phyloP scores from a whole-genome alignment of 495 filamentous ascomycete species.

The Talaromyces trachyspermus region DNA sequence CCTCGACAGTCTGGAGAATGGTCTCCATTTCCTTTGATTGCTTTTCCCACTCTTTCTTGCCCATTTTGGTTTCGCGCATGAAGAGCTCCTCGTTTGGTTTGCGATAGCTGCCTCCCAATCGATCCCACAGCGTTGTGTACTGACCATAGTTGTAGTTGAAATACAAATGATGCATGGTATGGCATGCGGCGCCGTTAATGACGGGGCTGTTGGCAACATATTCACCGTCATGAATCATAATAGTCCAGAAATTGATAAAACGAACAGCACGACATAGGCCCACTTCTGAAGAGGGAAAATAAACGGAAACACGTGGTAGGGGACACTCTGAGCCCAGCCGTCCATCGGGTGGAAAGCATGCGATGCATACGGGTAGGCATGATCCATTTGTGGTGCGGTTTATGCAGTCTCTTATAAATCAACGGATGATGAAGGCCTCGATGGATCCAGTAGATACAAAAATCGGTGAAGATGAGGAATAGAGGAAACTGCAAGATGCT shows the following conservation, averaged over 20 bases:
- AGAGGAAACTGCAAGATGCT: constrained; percentile 82
- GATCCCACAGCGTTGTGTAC: constrained; percentile 93
- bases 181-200: constrained; percentile 93
- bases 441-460: constrained; percentile 92
- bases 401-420: constrained; percentile 86
- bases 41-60: constrained; percentile 67
- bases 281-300: constrained; percentile 89
- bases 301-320: constrained; percentile 92
- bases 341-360: constrained; percentile 95
- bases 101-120: constrained; percentile 81
- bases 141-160: constrained; percentile 99
- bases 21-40: constrained; percentile 83
- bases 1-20: constrained; percentile 77
- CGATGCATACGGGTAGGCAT: constrained; percentile 93
- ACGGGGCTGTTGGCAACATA: constrained; percentile 82
- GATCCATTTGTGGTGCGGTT: constrained; percentile 99
- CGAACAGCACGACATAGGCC: constrained; percentile 77
- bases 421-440: constrained; percentile 76
- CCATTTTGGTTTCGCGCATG: constrained; percentile 83
- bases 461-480: constrained; percentile 90
- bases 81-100: constrained; percentile 85
- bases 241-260: constrained; percentile 97
- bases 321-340: constrained; percentile 84
- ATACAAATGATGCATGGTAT: constrained; percentile 95
- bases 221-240: constrained; percentile 96